phyloP scores from a whole-genome alignment of 257 asterid genomes.

The Jacaranda mimosifolia region DNA sequence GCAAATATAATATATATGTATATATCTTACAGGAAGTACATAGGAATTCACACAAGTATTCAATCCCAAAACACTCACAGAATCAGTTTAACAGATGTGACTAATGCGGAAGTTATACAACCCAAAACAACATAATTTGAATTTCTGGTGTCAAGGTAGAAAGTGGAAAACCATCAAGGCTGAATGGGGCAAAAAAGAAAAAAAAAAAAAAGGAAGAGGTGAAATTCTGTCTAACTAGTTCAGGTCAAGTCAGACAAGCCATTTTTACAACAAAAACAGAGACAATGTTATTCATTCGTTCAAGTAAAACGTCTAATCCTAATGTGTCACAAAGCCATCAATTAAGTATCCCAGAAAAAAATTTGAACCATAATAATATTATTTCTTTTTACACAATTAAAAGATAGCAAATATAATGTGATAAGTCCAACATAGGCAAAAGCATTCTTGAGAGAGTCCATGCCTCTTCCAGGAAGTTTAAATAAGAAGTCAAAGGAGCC shows the following conservation, averaged over 20 bases:
- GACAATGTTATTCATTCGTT: neutral
- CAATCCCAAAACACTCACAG: neutral
- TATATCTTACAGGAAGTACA: neutral
- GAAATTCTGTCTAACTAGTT: neutral
- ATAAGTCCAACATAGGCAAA: neutral
- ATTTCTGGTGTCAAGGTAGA: neutral
- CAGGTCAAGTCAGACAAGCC: neutral
- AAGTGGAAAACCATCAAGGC: neutral
- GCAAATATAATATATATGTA: neutral
- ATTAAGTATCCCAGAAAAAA: neutral
- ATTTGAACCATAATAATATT: neutral
- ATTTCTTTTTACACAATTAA: neutral
- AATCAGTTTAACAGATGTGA: neutral
- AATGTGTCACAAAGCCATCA: neutral
- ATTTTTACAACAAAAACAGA: neutral
- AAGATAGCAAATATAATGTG: neutral
- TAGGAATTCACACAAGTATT: neutral
- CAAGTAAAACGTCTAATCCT: constrained; percentile 6
- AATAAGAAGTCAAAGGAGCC: neutral
- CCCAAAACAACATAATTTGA: neutral
- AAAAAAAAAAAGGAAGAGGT: neutral
- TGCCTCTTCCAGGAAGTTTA: neutral
- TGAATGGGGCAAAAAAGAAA: neutral
- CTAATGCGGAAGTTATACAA: neutral
- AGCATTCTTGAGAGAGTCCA: neutral